Conservation (phyloP, 1,284 basidiomycete genomes). For the Moesziomyces parantarcticus region DNA sequence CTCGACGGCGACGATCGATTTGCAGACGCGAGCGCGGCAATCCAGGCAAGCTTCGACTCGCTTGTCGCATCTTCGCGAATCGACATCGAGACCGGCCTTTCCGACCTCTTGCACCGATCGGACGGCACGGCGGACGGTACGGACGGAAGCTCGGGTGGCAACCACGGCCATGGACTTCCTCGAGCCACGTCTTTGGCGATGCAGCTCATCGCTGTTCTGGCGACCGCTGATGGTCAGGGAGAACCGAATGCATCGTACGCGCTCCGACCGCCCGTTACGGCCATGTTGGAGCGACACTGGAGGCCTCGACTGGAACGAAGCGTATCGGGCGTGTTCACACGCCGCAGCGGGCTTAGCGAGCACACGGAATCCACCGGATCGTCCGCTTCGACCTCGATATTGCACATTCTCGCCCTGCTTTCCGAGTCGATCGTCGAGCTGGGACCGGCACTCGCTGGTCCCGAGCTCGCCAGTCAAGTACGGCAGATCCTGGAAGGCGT, state of each 20-base stretch:
- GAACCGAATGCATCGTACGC: not conserved
- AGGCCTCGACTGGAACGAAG: conserved; percentile 22
- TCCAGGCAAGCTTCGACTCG: conserved; percentile 17
- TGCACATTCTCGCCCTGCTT: conserved; percentile 18
- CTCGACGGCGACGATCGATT: conserved; percentile 19
- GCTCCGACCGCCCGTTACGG: conserved; percentile 13
- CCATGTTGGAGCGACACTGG: conserved; percentile 29
- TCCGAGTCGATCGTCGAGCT: conserved; percentile 33
- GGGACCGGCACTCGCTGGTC: conserved; percentile 26
- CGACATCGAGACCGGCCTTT: conserved; percentile 21
- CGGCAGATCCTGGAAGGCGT: conserved; percentile 12
- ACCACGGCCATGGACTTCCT: not conserved
- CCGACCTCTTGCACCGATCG: conserved; percentile 10
- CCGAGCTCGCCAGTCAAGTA: conserved; percentile 21
- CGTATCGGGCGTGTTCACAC: conserved; percentile 1
- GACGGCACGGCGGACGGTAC: not conserved
- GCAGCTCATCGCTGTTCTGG: conserved; percentile 25
- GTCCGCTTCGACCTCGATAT: conserved; percentile 14
- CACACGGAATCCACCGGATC: not conserved
- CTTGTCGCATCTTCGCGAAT: conserved; percentile 11
- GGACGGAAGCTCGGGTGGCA: not conserved
- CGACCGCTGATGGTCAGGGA: not conserved
- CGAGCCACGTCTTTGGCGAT: conserved; percentile 12
- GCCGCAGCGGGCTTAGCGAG: not conserved
- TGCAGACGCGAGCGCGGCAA: conserved; percentile 10